Evolutionary conservation across 768 basidiomycete species (phyloP).

Genomic region (Mycena kentingensis): DNA sequence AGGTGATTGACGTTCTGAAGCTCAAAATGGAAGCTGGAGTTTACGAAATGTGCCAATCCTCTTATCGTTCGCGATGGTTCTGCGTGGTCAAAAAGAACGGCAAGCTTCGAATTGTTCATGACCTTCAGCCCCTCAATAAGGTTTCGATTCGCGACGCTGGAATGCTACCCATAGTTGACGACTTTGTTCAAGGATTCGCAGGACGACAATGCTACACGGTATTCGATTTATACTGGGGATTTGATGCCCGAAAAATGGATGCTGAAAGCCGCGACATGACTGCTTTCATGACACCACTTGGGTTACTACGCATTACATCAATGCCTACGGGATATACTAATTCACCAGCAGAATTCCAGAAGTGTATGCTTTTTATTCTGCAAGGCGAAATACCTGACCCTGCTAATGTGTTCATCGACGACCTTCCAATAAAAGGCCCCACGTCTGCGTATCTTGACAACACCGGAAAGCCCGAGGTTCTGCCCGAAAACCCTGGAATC

Average conservation of each 20-base stretch:
- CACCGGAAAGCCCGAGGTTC: conserved; percentile 22
- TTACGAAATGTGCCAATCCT: conserved; percentile 36
- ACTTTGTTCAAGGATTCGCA: conserved; percentile 33
- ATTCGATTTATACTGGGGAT: conserved; percentile 40
- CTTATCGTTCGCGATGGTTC: conserved; percentile 41
- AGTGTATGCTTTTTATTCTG: conserved; percentile 34
- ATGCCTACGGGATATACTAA: conserved; percentile 46
- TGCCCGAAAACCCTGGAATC: conserved; percentile 31
- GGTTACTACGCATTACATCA: conserved; percentile 31
- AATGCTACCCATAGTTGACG: conserved; percentile 33
- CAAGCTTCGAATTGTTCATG: conserved; percentile 38
- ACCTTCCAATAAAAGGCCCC: conserved; percentile 33
- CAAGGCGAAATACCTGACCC: conserved; percentile 27
- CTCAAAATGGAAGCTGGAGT: conserved; percentile 34
- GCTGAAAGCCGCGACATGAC: conserved; percentile 33
- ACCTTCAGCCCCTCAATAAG: conserved; percentile 39
- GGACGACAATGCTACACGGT: conserved; percentile 29
- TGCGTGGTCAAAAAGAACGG: conserved; percentile 38
- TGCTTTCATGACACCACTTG: conserved; percentile 41
- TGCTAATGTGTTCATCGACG: conserved; percentile 32
- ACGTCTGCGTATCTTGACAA: conserved; percentile 28
- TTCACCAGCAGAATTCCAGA: conserved; percentile 33
- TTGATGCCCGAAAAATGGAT: conserved; percentile 33
- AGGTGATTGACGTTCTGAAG: conserved; percentile 33
- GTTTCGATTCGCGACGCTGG: conserved; percentile 41